These are phyloP conservation scores for Penicillium sp. DNA, from an alignment of 2,329 filamentous ascomycete genomes.

Conservation along the genomic window DNA sequence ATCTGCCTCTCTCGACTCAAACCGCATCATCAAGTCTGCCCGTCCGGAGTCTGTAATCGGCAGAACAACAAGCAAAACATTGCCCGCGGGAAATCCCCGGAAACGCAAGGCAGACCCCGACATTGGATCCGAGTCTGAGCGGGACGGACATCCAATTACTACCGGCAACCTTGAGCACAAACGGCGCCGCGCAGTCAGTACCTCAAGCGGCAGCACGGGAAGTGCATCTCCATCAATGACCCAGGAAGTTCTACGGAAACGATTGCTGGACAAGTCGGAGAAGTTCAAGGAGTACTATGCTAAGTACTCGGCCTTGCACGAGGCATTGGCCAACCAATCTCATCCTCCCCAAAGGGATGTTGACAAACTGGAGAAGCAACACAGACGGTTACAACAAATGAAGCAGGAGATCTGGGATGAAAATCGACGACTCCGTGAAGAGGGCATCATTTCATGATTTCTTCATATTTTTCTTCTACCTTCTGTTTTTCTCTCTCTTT, in stretches of 20 bases:
- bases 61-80: slow-evolving; percentile 35
- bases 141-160: slow-evolving; percentile 10
- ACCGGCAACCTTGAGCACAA: slow-evolving; percentile 49
- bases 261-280: slow-evolving; percentile 46
- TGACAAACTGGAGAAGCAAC: slow-evolving; percentile 58
- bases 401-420: slow-evolving; percentile 61
- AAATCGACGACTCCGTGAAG: slow-evolving; percentile 39
- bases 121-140: not conserved
- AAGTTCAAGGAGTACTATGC: slow-evolving; percentile 63
- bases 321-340: slow-evolving; percentile 43
- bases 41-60: slow-evolving; percentile 17
- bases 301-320: slow-evolving; percentile 61
- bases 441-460: slow-evolving; percentile 22
- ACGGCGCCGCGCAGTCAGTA: slow-evolving; percentile 41
- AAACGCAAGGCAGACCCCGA: slow-evolving; percentile 48
- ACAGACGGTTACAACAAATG: slow-evolving; percentile 58
- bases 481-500: slow-evolving; percentile 11
- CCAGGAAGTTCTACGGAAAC: slow-evolving; percentile 41
- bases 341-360: slow-evolving; percentile 56
- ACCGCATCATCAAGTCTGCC: not conserved
- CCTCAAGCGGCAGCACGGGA: slow-evolving; percentile 48
- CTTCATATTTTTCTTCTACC: slow-evolving; percentile 10
- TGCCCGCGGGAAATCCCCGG: slow-evolving; percentile 35
- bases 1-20: not conserved
- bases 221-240: slow-evolving; percentile 46